Base-by-base conservation (phyloP, 768 basidiomycete species). In the Lyophyllum atratum region DNA sequence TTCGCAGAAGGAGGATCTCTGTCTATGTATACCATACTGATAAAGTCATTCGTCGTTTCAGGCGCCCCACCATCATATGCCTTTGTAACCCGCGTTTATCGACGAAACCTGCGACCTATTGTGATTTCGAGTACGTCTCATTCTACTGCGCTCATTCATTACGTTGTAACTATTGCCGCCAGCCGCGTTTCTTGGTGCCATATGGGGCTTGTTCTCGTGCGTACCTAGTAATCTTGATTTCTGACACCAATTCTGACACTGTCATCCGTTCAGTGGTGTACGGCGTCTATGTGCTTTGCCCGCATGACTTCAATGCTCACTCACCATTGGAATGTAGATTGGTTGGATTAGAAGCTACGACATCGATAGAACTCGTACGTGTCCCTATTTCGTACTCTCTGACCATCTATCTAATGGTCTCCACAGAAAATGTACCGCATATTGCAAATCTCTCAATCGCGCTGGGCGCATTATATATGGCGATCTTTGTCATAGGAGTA, bases 161-260 rank as follows among this genome's bases (percentile, higher is more conserved):
- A 10, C 19, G n/a, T 19, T 28, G 26, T 55, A 24, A 31, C 69
- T 34, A 34, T 52, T 33, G 14, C 15, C 15, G 29, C 3, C 54
- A 82, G 81, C 73, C 48, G 74, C 80, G 1, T 57, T 80, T 43
- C 29, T 86, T 22, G 76, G 74, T 22, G 82, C 79, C 6, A 54
- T 90, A 15, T 92, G 88, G 85, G 64, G 81, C 22, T 70, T 92
- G 9, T 70, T 83, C 57, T 81, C 81, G 90, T 91, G 68, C 71
- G 89, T 78, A 17, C 44, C 0, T 28, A 47, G 43, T 37, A 4
- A 9, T n/a, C 34, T 1, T 14, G 19, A 2, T 6, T 33, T 31
- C 21, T 34, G 5, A 51, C 8, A 9, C 24, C 21, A 40, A 22
- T 5, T 51, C 17, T 50, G 29, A 21, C 43, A 52, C 7, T 56